Evolutionary conservation across 2,329 filamentous ascomycete species (phyloP).

Genomic region (Diplodia corticola): DNA sequence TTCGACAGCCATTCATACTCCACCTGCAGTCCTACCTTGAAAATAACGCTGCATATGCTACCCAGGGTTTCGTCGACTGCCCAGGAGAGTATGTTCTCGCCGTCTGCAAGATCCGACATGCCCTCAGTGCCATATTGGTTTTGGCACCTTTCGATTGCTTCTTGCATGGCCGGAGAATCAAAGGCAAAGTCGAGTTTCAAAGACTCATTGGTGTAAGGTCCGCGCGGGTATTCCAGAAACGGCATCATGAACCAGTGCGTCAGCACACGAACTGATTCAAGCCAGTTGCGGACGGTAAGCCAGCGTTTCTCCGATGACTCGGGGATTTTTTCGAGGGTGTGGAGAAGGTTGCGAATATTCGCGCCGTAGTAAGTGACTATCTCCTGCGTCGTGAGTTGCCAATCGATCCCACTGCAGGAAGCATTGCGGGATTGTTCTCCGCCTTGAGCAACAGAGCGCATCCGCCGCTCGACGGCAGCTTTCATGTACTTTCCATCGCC

Average conservation of each 20-base stretch:
- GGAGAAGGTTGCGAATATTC: constrained; percentile 35
- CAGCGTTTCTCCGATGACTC: not conserved
- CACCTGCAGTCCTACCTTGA: constrained; percentile 46
- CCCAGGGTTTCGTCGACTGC: constrained; percentile 46
- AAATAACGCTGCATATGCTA: constrained; percentile 45
- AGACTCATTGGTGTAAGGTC: constrained; percentile 22
- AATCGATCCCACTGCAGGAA: constrained; percentile 44
- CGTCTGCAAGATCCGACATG: constrained; percentile 29
- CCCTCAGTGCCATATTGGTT: constrained; percentile 42
- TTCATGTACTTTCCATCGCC: constrained; percentile 30
- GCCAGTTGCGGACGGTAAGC: constrained; percentile 17
- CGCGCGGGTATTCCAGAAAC: constrained; percentile 48
- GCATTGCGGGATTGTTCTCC: not conserved
- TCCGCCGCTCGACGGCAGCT: constrained; percentile 25
- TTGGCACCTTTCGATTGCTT: constrained; percentile 46
- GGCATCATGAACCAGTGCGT: constrained; percentile 49
- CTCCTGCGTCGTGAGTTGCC: constrained; percentile 44
- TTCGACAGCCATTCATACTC: constrained; percentile 44
- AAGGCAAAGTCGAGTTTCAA: constrained; percentile 35
- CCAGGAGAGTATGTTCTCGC: constrained; percentile 42
- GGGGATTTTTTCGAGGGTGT: constrained; percentile 24
- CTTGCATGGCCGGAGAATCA: constrained; percentile 37
- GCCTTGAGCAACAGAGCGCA: constrained; percentile 24
- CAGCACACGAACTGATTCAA: constrained; percentile 33
- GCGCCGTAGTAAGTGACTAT: constrained; percentile 46